Evolutionary conservation across 306 rosid genomes (phyloP).

Genomic region (Astragalus membranaceus): DNA sequence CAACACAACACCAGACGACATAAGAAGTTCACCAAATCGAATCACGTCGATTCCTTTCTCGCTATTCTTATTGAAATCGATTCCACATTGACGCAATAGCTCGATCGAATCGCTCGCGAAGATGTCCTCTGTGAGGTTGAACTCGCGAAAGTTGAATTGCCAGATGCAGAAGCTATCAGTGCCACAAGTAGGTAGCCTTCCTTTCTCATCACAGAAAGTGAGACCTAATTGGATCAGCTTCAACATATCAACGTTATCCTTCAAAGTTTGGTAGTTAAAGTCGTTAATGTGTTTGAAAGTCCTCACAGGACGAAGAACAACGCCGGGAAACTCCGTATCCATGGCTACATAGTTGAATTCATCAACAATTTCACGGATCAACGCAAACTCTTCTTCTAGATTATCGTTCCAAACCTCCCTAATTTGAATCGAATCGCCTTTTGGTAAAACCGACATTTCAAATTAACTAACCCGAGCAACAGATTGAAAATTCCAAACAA

Average conservation of each 20-base stretch:
- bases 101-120: constrained; percentile 40
- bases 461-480: constrained; percentile 19
- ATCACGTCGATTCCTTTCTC: constrained; percentile 42
- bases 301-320: constrained; percentile 80
- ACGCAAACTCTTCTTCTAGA: constrained; percentile 63
- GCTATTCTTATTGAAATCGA: constrained; percentile 39
- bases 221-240: constrained; percentile 89
- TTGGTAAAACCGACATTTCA: constrained; percentile 71
- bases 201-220: constrained; percentile 71
- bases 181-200: constrained; percentile 72
- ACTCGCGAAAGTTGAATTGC: constrained; percentile 43
- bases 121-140: constrained; percentile 33
- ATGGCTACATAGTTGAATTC: constrained; percentile 55
- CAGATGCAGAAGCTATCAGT: constrained; percentile 39
- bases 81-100: constrained; percentile 40
- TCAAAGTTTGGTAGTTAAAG: constrained; percentile 73
- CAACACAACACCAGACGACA: constrained; percentile 41
- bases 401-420: constrained; percentile 88
- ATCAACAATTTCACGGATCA: constrained; percentile 73
- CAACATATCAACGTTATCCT: constrained; percentile 83
- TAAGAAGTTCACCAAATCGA: constrained; percentile 45
- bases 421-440: constrained; percentile 71
- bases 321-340: constrained; percentile 96
- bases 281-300: constrained; percentile 71
- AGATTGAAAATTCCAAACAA: constrained; percentile 13